Conservation (phyloP, 345 rosid species). For the Anacardium occidentale region DNA sequence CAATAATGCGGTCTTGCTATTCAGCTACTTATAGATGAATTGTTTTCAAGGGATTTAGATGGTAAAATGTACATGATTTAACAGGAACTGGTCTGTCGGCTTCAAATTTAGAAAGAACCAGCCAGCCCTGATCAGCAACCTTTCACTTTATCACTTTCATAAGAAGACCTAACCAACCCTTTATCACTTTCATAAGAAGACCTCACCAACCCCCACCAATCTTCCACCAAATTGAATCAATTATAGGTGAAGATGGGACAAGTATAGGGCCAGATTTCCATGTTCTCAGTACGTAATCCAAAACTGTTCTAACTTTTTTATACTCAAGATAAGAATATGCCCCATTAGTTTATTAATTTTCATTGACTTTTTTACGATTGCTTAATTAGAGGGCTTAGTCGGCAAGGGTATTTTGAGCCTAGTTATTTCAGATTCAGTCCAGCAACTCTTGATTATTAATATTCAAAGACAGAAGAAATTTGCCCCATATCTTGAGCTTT, state of each 20-base stretch:
- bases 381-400: background rate
- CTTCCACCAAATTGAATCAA: background rate
- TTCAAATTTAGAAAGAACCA: background rate
- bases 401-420: background rate
- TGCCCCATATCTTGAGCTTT: no score
- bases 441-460: background rate
- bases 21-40: background rate
- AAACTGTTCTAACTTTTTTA: background rate
- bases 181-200: background rate
- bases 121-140: background rate
- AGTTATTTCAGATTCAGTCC: background rate
- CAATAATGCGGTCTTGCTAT: background rate
- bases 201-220: slow-evolving; percentile 14
- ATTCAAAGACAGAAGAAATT: background rate
- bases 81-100: background rate
- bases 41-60: background rate
- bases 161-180: background rate
- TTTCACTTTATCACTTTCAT: background rate
- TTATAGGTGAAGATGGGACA: background rate
- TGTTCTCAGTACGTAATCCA: background rate
- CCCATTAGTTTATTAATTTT: background rate
- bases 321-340: background rate
- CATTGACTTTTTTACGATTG: background rate
- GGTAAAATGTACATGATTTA: background rate
- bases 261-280: background rate